Conservation (phyloP, 768 basidiomycete species). For the Boletus barrowsii region DNA sequence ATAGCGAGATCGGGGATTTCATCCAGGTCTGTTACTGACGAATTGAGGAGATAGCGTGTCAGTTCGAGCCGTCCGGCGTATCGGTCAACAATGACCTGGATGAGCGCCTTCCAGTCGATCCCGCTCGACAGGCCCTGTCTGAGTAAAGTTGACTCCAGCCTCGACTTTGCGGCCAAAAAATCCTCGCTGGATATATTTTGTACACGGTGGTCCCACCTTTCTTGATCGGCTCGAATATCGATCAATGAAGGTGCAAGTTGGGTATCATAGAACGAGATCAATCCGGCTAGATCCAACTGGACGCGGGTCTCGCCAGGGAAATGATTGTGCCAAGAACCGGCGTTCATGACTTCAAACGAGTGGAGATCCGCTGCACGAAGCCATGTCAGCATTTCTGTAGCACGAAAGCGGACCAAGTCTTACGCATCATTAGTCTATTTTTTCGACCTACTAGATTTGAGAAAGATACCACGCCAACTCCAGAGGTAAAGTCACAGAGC, state of each 20-base stretch:
- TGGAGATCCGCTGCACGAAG: background rate
- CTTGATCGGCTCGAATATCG: conserved; percentile 16
- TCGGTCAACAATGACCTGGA: conserved; percentile 30
- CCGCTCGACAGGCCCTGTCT: conserved; percentile 22
- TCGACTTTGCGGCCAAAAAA: conserved; percentile 1
- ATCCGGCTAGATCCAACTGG: conserved; percentile 30
- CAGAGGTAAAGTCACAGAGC: conserved; percentile 33
- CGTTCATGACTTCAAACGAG: conserved; percentile 5
- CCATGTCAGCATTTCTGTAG: background rate
- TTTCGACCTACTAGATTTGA: conserved; percentile 6
- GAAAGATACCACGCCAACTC: conserved; percentile 25
- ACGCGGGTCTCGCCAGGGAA: conserved; percentile 37
- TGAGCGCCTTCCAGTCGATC: conserved; percentile 34
- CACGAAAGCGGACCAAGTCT: background rate
- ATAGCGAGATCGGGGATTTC: conserved; percentile 6
- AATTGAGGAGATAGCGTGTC: conserved; percentile 20
- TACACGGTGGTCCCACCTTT: conserved; percentile 33
- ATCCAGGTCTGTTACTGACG: background rate
- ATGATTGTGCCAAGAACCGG: conserved; percentile 33
- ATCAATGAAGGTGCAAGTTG: conserved; percentile 31
- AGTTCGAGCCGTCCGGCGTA: conserved; percentile 32
- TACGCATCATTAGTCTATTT: background rate
- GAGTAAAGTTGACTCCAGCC: conserved; percentile 2
- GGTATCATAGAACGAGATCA: conserved; percentile 39
- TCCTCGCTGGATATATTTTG: conserved; percentile 26